These are phyloP conservation scores for Colletotrichum salicis DNA, from an alignment of 2,329 filamentous ascomycete species.

Conservation along the genomic window DNA sequence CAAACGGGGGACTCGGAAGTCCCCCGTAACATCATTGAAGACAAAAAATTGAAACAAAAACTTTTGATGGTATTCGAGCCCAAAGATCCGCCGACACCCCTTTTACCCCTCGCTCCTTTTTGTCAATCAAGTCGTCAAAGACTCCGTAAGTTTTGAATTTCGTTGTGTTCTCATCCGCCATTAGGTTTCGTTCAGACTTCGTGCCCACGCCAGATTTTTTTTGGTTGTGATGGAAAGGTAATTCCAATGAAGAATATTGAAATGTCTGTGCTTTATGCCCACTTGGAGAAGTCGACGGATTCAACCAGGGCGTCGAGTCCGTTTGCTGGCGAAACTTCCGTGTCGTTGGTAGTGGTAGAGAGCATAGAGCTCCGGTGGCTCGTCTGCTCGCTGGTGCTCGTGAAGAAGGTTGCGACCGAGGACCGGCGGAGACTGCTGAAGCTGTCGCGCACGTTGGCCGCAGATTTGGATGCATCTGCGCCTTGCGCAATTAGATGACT, in stretches of 20 bases:
- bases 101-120: neutral
- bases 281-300: conserved; percentile 53
- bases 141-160: conserved; percentile 14
- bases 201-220: neutral
- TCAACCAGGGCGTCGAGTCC: conserved; percentile 47
- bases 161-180: neutral
- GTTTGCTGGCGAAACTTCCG: conserved; percentile 55
- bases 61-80: conserved; percentile 35
- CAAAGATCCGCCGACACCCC: conserved; percentile 18
- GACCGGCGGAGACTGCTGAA: conserved; percentile 69
- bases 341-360: conserved; percentile 63
- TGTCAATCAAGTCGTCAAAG: conserved; percentile 14
- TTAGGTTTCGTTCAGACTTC: conserved; percentile 5
- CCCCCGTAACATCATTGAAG: conserved; percentile 7
- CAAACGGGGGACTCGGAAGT: neutral
- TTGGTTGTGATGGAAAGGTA: neutral
- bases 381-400: conserved; percentile 64
- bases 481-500: conserved; percentile 20
- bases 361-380: conserved; percentile 70
- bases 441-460: conserved; percentile 67
- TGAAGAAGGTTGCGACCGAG: conserved; percentile 74
- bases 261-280: conserved; percentile 42
- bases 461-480: conserved; percentile 51
- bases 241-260: conserved; percentile 4
- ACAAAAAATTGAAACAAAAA: conserved; percentile 15